A percentile compares a stretch with the other conserved stretches of the same genome.
Evolutionary conservation across 148 eudicot species (phyloP).

Genomic region (Mesembryanthemum crystallinum): DNA sequence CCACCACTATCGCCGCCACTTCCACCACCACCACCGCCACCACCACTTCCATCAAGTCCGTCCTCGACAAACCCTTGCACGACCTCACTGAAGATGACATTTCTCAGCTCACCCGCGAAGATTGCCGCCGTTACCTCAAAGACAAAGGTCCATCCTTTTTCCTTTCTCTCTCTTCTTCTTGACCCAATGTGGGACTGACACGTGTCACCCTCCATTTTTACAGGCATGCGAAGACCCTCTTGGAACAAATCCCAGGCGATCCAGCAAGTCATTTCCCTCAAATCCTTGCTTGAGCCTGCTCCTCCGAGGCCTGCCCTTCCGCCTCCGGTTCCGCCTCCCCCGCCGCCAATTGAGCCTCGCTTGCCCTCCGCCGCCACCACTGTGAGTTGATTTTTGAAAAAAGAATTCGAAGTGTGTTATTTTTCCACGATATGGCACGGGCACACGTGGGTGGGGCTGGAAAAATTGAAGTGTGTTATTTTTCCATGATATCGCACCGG

Average conservation of each 20-base stretch:
- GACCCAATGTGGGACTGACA: not conserved
- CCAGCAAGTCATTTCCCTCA: conserved; percentile 87
- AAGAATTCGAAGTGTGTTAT: too few species aligned
- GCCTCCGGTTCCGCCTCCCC: too few species aligned
- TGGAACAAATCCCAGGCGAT: conserved; percentile 99
- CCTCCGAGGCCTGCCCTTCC: conserved; percentile 28
- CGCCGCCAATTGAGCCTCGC: not conserved
- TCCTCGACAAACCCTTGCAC: conserved; percentile 71
- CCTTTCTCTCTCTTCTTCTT: not conserved
- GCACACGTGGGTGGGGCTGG: too few species aligned
- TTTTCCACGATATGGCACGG: too few species aligned
- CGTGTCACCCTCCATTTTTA: too few species aligned
- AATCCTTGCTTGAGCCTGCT: conserved; percentile 70
- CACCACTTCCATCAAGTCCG: conserved; percentile 30
- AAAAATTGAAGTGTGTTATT: too few species aligned
- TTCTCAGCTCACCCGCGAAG: conserved; percentile 97
- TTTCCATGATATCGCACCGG: too few species aligned
- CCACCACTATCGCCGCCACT: too few species aligned
- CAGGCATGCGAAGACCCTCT: conserved; percentile 93
- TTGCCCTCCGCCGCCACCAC: conserved; percentile 2
- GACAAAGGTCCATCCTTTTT: conserved; percentile 56
- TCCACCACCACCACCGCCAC: not conserved
- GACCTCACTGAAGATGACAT: conserved; percentile 92
- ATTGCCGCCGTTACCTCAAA: conserved; percentile 93
- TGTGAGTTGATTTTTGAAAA: too few species aligned